Evolutionary conservation across 2,329 filamentous ascomycete genomes (phyloP).

Genomic region (Curvularia sp.): DNA sequence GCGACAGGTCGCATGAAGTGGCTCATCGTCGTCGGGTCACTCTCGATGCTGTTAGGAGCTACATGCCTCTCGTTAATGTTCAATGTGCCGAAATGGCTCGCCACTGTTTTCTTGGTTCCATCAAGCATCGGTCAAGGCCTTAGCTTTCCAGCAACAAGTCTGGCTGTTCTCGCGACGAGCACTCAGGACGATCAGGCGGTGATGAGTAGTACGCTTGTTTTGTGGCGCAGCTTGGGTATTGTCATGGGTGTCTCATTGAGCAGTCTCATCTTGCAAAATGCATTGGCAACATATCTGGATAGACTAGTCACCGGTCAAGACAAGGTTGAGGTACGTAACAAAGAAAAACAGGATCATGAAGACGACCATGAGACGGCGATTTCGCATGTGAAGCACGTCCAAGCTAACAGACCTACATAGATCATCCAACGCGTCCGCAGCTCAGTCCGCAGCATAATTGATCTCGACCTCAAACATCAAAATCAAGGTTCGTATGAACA

Average conservation of each 20-base stretch:
- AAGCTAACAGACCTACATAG: slow-evolving; percentile 27
- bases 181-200: slow-evolving; percentile 56
- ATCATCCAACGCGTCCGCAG: slow-evolving; percentile 59
- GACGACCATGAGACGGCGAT: not conserved
- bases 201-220: slow-evolving; percentile 70
- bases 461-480: slow-evolving; percentile 56
- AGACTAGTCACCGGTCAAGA: slow-evolving; percentile 65
- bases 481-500: slow-evolving; percentile 53
- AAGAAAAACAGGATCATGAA: no score
- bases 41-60: slow-evolving; percentile 49
- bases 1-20: slow-evolving; percentile 54
- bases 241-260: slow-evolving; percentile 77
- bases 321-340: slow-evolving; percentile 57
- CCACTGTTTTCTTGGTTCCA: slow-evolving; percentile 52
- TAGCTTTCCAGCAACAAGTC: slow-evolving; percentile 52
- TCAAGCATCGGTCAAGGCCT: slow-evolving; percentile 53
- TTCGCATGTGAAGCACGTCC: not conserved
- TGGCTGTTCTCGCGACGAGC: slow-evolving; percentile 54
- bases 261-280: slow-evolving; percentile 77
- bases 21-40: slow-evolving; percentile 51
- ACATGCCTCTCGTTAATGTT: slow-evolving; percentile 49
- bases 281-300: slow-evolving; percentile 67
- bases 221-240: slow-evolving; percentile 74
- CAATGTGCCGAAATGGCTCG: slow-evolving; percentile 51
- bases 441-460: slow-evolving; percentile 58